Base-by-base conservation (phyloP, 768 basidiomycete species). In the Exidia glandulosa region DNA sequence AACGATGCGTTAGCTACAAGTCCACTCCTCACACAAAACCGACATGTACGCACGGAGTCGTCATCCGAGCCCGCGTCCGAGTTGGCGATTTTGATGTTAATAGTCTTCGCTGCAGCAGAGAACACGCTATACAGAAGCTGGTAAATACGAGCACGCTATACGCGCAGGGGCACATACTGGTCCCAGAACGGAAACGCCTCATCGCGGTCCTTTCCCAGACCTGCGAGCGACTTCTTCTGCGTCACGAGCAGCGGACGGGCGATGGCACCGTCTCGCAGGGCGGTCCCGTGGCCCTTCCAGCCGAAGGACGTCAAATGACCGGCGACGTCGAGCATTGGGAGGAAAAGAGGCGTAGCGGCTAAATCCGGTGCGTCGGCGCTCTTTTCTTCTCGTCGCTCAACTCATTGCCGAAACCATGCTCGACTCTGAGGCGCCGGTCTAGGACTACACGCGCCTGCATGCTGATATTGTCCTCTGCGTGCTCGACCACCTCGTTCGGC, bases 151-250 rank as follows among this genome's bases (percentile, higher is more conserved):
- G 2, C 34, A n/a, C 16, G n/a, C 1, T 55, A 34, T 23, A 19
- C 19, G n/a, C 32, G 57, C 62, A 31, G 55, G 55, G 23, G 56
- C 52, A 80, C 90, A 72, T 66, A 95, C 93, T 96, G 92, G 70
- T 97, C 94, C 94, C 94, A 97, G 80, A 97, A 97, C 57, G 94
- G 93, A 69, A 94, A 93, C 0, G 92, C 91, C 66, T 94, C 93
- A 67, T 95, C 94, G 64, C 93, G 81, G 71, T 97, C 91, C 70
- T 92, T 94, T 59, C 94, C 94, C 60, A 97, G 72, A 2, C 94
- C 94, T 10, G 82, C 75, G n/a, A 94, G 76, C 3, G 80, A 90
- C 73, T 86, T 87, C 76, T 96, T 96, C 69, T 88, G 87, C 1
- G 86, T 79, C 41, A 93, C 81, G 4, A 86, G 79, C 32, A 97